These are phyloP conservation scores for Acanthamoeba triangularis DNA, from an alignment of 208 protist species.

Conservation along the genomic window DNA sequence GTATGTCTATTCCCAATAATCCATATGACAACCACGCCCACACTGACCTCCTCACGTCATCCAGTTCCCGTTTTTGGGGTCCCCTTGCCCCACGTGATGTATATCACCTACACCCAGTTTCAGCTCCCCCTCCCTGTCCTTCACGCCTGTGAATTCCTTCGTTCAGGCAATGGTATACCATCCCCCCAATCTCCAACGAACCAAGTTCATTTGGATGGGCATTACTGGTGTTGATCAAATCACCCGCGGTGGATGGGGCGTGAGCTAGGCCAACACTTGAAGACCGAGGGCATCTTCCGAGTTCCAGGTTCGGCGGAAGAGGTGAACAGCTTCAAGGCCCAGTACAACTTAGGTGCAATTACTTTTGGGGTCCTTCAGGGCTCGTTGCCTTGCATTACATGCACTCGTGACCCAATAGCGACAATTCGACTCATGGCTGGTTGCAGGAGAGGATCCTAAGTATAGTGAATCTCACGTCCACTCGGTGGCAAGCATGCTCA, in stretches of 20 bases:
- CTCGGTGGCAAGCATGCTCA: constrained; percentile 38
- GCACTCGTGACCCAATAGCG: neutral
- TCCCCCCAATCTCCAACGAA: neutral
- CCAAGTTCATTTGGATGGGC: no score
- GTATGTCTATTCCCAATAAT: neutral
- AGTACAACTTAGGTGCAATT: neutral
- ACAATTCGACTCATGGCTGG: neutral
- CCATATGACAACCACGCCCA: no score
- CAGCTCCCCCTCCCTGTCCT: neutral
- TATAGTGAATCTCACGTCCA: neutral
- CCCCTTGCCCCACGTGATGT: constrained; percentile 50
- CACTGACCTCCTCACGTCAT: neutral
- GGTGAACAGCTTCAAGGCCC: constrained; percentile 10
- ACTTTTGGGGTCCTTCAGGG: neutral
- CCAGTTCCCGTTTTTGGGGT: constrained; percentile 57
- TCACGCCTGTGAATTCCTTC: constrained; percentile 17
- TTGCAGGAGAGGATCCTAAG: neutral
- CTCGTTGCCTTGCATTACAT: neutral
- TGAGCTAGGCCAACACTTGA: neutral
- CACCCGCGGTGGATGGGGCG: neutral
- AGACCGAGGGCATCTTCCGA: constrained; percentile 15
- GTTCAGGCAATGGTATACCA: neutral
- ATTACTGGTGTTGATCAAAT: neutral
- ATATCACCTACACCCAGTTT: constrained; percentile 63
- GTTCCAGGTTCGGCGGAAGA: neutral